Percentiles rank a stretch among this genome's conserved stretches.
Evolutionary conservation across 768 basidiomycete species (phyloP).

Genomic region (Calvatia gigantea): DNA sequence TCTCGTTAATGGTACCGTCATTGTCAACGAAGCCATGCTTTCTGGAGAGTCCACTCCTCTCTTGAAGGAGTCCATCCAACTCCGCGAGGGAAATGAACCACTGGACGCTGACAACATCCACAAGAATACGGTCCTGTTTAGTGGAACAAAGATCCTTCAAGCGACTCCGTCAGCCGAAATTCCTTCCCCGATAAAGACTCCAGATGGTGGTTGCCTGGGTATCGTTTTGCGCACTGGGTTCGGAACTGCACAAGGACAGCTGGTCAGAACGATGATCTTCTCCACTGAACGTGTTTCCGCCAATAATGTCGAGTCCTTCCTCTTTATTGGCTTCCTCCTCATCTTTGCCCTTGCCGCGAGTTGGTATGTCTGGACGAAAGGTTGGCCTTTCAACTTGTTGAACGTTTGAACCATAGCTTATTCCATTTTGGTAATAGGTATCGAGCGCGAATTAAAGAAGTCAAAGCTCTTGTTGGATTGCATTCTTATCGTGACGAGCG

Average conservation of each 20-base stretch:
- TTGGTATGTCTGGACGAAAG: constrained; percentile 98
- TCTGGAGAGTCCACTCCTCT: constrained; percentile 98
- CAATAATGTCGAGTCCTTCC: constrained; percentile 92
- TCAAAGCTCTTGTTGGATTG: constrained; percentile 94
- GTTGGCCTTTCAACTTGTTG: constrained; percentile 33
- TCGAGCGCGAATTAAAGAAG: constrained; percentile 90
- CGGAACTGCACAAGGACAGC: constrained; percentile 95
- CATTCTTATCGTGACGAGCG: constrained; percentile 93
- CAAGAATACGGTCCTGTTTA: constrained; percentile 87
- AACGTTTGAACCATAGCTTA: not conserved
- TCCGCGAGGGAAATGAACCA: constrained; percentile 68
- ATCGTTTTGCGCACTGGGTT: constrained; percentile 94
- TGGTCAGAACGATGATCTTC: constrained; percentile 99
- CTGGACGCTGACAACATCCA: constrained; percentile 86
- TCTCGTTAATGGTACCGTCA: constrained; percentile 87
- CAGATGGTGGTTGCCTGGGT: constrained; percentile 90
- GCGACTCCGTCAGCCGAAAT: constrained; percentile 50
- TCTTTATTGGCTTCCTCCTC: constrained; percentile 97
- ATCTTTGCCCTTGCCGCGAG: constrained; percentile 97
- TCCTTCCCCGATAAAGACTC: constrained; percentile 55
- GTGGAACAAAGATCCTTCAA: constrained; percentile 96
- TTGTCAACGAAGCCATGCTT: constrained; percentile 99
- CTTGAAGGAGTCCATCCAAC: constrained; percentile 90
- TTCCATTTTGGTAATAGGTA: constrained; percentile 54
- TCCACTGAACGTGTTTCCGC: constrained; percentile 95